Base-by-base conservation (phyloP, 768 basidiomycete genomes). In the Inosperma sp. region DNA sequence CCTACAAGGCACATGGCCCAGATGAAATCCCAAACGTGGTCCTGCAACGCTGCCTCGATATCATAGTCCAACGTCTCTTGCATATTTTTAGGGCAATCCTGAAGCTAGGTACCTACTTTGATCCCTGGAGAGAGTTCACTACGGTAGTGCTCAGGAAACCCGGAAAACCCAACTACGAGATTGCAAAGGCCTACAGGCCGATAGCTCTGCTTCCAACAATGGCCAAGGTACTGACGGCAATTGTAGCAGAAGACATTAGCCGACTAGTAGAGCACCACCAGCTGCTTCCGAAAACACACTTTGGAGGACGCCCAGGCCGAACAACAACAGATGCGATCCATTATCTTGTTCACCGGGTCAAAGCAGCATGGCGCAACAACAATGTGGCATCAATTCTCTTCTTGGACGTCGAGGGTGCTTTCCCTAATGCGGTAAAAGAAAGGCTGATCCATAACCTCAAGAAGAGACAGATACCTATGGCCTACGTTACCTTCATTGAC, bases 401-500 rank as follows among this genome's bases (percentile, higher is more conserved):
- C 58, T 63, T 76, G 1, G 73, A 78, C 51, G 65, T 78, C 0
- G 60, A 74, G 56, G 74, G 66, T 0, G 72, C 75, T 0, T 77
- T 75, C 54, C 75, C 71, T 0, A 75, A 68, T 45, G 67, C 65
- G 0, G 66, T 65, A 7, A 61, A 53, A 0, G 63, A 64, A 1
- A 41, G 53, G 0, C 66, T 75, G 0, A 31, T 67, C 0, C 65
- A 71, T 51, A 66, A 71, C 53, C 56, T 75, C 53, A 48, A 53
- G 5, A 58, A 55, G 41, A 27, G 59, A 1, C 12, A 67, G 0
- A 60, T 72, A 0, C 67, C 72, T 1, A 25, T 44, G 3, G 35
- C 27, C 6, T 63, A 63, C 31, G 49, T 67, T 0, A 21, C 56
- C 0, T 63, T 58, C 43, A 44, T 63, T 1, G 16, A 27, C 12